phyloP scores from a whole-genome alignment of 306 rosid species.

The Purshia tridentata region DNA sequence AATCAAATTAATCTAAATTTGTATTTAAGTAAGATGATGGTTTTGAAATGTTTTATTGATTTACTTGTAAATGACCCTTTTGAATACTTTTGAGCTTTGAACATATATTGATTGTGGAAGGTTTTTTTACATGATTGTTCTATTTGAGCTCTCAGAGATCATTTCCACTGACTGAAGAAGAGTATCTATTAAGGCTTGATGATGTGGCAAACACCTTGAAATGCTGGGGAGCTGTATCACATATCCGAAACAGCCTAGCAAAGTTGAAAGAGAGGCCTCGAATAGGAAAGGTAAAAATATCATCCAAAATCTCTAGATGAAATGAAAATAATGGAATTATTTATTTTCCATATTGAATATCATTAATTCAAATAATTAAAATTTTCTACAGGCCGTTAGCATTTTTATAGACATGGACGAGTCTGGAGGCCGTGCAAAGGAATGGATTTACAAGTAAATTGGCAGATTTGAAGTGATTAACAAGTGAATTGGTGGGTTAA shows the following conservation, averaged over 20 bases:
- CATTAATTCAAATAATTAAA: neutral
- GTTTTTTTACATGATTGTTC: neutral
- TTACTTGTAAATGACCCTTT: too few relatives aligned
- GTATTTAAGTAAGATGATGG: neutral
- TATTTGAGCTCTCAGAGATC: constrained; percentile 53
- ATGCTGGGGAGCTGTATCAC: constrained; percentile 99
- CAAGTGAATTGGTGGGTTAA: neutral
- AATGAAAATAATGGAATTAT: neutral
- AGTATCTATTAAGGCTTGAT: constrained; percentile 90
- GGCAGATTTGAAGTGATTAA: neutral
- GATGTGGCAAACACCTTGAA: constrained; percentile 82
- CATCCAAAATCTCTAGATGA: neutral
- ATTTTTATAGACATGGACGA: constrained; percentile 94
- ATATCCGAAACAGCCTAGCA: constrained; percentile 81
- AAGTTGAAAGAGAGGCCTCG: constrained; percentile 86
- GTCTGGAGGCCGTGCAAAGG: constrained; percentile 85
- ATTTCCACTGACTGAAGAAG: constrained; percentile 94
- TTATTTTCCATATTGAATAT: neutral
- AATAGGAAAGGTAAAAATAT: constrained; percentile 75
- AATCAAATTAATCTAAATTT: neutral
- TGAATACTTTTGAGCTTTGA: too few relatives aligned
- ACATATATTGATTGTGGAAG: too few relatives aligned
- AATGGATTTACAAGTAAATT: constrained; percentile 85
- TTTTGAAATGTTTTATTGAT: neutral
- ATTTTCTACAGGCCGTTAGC: constrained; percentile 78